phyloP scores from a whole-genome alignment of 768 basidiomycete species.

The Pulveroboletus sp. region DNA sequence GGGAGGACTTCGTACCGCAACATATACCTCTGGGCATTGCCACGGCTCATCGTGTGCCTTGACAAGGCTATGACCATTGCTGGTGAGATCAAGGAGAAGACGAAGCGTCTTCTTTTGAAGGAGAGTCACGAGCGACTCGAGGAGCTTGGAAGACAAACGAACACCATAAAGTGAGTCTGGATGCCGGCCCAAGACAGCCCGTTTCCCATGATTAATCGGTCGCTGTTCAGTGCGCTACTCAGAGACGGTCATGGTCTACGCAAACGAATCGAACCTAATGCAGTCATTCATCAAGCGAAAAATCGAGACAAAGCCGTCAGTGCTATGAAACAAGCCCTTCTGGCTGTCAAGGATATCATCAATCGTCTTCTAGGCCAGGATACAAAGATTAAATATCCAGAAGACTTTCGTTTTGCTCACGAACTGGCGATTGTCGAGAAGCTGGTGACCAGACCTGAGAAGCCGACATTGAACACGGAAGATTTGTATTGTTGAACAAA shows the following conservation, averaged over 20 bases:
- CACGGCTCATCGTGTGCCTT: constrained; percentile 41
- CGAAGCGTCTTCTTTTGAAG: constrained; percentile 28
- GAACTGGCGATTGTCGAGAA: constrained; percentile 33
- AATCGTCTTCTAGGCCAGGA: constrained; percentile 18
- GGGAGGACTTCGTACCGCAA: constrained; percentile 30
- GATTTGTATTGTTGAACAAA: constrained; percentile 14
- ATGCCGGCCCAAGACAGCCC: neutral
- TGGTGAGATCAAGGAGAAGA: constrained; percentile 27
- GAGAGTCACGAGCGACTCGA: constrained; percentile 38
- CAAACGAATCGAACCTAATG: constrained; percentile 30
- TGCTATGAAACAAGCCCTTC: constrained; percentile 30
- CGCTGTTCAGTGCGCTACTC: constrained; percentile 23
- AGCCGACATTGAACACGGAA: constrained; percentile 24
- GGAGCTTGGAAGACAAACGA: constrained; percentile 28
- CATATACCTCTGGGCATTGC: constrained; percentile 37
- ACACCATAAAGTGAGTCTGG: constrained; percentile 36
- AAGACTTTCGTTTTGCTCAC: constrained; percentile 29
- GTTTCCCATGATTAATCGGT: neutral
- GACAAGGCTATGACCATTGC: constrained; percentile 30
- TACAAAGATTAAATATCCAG: constrained; percentile 18
- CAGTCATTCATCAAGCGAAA: constrained; percentile 26
- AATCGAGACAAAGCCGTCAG: constrained; percentile 13
- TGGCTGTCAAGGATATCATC: constrained; percentile 29
- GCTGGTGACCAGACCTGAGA: constrained; percentile 9
- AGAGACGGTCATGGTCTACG: constrained; percentile 28